Evolutionary conservation across 2,329 filamentous ascomycete species (phyloP).

Genomic region (Curvularia sp.): DNA sequence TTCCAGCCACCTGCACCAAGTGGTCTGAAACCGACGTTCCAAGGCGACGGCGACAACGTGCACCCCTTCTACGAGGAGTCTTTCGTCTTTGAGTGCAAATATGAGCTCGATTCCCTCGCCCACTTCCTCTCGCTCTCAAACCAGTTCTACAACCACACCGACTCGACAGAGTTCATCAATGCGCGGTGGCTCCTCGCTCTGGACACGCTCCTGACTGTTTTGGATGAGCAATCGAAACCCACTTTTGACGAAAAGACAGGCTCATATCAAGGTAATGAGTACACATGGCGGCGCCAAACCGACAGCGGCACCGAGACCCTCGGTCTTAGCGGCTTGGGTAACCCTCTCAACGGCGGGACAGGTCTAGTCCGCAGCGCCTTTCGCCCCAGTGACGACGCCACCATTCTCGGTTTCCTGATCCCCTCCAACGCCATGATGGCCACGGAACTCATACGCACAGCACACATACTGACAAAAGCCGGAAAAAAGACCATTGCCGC

Average conservation of each 20-base stretch:
- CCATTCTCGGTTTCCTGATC: constrained; percentile 92
- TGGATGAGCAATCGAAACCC: constrained; percentile 78
- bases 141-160: constrained; percentile 82
- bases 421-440: constrained; percentile 97
- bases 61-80: constrained; percentile 85
- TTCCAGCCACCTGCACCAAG: constrained; percentile 94
- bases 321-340: constrained; percentile 81
- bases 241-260: constrained; percentile 78
- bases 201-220: constrained; percentile 73
- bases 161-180: constrained; percentile 79
- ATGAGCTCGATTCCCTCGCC: constrained; percentile 94
- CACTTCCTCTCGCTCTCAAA: constrained; percentile 88
- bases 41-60: constrained; percentile 83
- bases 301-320: constrained; percentile 89
- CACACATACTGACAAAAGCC: constrained; percentile 69
- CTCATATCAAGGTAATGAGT: constrained; percentile 73
- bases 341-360: constrained; percentile 84
- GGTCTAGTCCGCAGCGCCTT: constrained; percentile 91
- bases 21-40: constrained; percentile 72
- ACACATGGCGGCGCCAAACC: constrained; percentile 86
- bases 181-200: constrained; percentile 80
- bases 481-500: constrained; percentile 62
- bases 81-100: constrained; percentile 97
- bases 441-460: constrained; percentile 80
- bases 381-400: constrained; percentile 92